Conservation (phyloP, 352 stramenopile genomes). For the Phytophthora vignae region DNA sequence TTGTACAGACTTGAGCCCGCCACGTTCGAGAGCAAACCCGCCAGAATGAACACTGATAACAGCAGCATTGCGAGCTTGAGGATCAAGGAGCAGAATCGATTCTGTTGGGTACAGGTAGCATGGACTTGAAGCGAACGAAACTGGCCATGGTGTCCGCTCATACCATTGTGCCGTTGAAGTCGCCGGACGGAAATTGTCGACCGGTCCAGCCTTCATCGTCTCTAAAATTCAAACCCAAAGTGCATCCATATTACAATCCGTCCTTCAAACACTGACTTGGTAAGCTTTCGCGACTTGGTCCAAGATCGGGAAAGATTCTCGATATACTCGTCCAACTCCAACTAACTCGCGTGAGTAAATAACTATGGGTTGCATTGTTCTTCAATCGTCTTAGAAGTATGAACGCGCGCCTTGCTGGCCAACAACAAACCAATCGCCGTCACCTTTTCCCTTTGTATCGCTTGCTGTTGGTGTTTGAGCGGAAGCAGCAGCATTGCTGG, state of each 20-base stretch:
- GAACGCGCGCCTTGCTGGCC: constrained; percentile 17
- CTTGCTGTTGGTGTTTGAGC: background rate
- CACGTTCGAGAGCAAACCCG: background rate
- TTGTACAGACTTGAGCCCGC: constrained; percentile 20
- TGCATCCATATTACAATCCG: background rate
- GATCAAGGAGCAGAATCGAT: background rate
- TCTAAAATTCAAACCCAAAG: background rate
- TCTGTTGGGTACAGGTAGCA: background rate
- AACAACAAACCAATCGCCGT: constrained; percentile 9
- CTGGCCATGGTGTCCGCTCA: background rate
- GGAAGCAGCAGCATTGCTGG: background rate
- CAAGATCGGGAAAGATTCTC: too few relatives aligned
- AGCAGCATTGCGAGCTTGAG: background rate
- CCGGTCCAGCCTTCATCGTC: background rate
- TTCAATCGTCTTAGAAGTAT: constrained; percentile 15
- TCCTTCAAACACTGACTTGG: too few relatives aligned
- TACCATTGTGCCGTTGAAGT: background rate
- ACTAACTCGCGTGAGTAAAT: too few relatives aligned
- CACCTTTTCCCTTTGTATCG: background rate
- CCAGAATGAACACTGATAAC: background rate
- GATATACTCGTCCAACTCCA: too few relatives aligned
- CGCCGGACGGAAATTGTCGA: background rate
- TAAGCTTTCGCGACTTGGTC: too few relatives aligned
- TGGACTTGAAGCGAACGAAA: background rate
- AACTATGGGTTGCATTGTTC: background rate